Percentiles rank a stretch among this genome's conserved stretches.
Evolutionary conservation across 257 asterid species (phyloP).

Genomic region (Gentiana macrophylla): DNA sequence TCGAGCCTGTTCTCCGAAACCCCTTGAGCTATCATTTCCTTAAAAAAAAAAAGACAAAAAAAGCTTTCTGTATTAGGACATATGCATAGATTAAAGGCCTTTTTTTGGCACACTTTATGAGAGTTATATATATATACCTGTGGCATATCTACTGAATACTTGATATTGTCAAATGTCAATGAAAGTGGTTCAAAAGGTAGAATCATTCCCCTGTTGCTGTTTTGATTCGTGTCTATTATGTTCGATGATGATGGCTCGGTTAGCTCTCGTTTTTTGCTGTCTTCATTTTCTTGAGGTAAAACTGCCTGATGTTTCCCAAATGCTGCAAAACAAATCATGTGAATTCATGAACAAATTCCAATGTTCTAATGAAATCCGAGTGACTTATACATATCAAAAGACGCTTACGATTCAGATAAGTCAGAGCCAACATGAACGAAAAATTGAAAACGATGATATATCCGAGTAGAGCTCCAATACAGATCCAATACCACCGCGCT

Average conservation of each 20-base stretch:
- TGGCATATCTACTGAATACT: conserved; percentile 83
- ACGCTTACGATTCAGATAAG: conserved; percentile 60
- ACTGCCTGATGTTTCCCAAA: conserved; percentile 59
- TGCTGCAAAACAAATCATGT: conserved; percentile 31
- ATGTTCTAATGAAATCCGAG: too few species aligned
- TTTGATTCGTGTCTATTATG: conserved; percentile 21
- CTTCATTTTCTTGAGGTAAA: conserved; percentile 20
- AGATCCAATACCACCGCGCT: conserved; percentile 76
- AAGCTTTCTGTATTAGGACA: background rate
- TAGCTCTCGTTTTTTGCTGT: conserved; percentile 26
- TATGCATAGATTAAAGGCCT: background rate
- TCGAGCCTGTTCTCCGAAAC: conserved; percentile 47
- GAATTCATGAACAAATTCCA: background rate
- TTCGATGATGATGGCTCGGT: conserved; percentile 25
- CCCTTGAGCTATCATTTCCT: conserved; percentile 82
- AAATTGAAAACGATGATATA: conserved; percentile 49
- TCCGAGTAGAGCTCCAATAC: conserved; percentile 51
- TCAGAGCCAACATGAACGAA: conserved; percentile 39
- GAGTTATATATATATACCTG: conserved; percentile 21
- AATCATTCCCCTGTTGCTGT: conserved; percentile 67
- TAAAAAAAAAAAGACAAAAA: background rate
- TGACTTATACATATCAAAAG: background rate
- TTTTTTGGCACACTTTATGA: too few species aligned
- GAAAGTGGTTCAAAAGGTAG: conserved; percentile 75
- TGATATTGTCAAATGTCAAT: conserved; percentile 55